Evolutionary conservation across 2,329 filamentous ascomycete genomes (phyloP).

Genomic region (Fusarium sp.): DNA sequence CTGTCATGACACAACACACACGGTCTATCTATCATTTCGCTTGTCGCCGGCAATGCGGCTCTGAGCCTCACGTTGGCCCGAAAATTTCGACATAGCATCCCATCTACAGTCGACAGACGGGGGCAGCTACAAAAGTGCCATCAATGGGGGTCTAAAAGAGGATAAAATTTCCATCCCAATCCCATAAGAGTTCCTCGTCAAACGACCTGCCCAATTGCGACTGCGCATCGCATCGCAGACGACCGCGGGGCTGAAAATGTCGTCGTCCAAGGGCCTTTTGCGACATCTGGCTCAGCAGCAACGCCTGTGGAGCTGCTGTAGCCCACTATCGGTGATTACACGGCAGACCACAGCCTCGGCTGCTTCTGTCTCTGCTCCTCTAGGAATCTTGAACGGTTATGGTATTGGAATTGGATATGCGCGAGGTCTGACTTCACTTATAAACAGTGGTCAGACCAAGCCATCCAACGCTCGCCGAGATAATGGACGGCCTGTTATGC

Average conservation of each 20-base stretch:
- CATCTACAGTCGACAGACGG: slow-evolving; percentile 17
- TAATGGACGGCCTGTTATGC: slow-evolving; percentile 30
- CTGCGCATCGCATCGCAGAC: slow-evolving; percentile 27
- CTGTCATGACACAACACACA: slow-evolving; percentile 33
- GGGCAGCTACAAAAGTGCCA: slow-evolving; percentile 46
- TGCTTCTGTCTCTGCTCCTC: slow-evolving; percentile 12
- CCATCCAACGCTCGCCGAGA: slow-evolving; percentile 34
- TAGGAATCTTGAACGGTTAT: slow-evolving; percentile 8
- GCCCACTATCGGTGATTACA: slow-evolving; percentile 38
- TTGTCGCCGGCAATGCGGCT: slow-evolving; percentile 43
- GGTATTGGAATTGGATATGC: slow-evolving; percentile 17
- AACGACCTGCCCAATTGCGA: slow-evolving; percentile 45
- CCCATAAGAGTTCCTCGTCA: slow-evolving; percentile 22
- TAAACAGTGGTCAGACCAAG: slow-evolving; percentile 16
- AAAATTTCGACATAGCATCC: slow-evolving; percentile 41
- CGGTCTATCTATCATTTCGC: slow-evolving; percentile 38
- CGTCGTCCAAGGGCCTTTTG: slow-evolving; percentile 46
- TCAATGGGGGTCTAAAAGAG: slow-evolving; percentile 39
- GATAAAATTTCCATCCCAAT: slow-evolving; percentile 23
- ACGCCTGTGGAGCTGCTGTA: slow-evolving; percentile 42
- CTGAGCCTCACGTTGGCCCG: slow-evolving; percentile 32
- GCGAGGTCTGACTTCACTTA: slow-evolving; percentile 27
- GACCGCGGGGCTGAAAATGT: slow-evolving; percentile 41
- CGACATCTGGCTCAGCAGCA: slow-evolving; percentile 45
- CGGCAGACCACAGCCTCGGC: slow-evolving; percentile 23